phyloP scores from a whole-genome alignment of 139 green algal species.

The Zygnema cylindricum region DNA sequence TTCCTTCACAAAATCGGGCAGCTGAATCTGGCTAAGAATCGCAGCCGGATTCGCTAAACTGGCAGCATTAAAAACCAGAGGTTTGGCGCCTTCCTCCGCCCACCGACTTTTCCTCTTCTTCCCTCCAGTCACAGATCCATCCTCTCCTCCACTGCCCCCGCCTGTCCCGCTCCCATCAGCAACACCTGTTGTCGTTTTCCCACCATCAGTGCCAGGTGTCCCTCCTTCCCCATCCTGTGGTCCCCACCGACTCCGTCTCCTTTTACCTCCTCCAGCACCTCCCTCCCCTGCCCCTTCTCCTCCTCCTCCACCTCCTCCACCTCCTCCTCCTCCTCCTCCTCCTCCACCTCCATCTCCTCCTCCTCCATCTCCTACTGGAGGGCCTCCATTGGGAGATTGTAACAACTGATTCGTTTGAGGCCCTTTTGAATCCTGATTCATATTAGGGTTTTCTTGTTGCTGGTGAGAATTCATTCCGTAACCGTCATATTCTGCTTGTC shows the following conservation, averaged over 20 bases:
- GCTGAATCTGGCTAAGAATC: conserved; percentile 48
- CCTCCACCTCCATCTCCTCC: conserved; percentile 14
- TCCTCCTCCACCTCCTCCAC: conserved; percentile 24
- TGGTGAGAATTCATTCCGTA: background rate
- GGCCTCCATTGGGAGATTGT: background rate
- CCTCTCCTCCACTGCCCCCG: conserved; percentile 24
- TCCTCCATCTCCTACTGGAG: background rate
- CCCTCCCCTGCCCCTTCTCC: conserved; percentile 33
- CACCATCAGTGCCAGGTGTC: background rate
- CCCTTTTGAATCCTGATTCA: background rate
- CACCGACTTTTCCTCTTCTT: conserved; percentile 68
- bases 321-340: conserved; percentile 42
- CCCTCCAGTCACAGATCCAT: conserved; percentile 6
- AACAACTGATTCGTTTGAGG: background rate
- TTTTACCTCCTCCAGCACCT: conserved; percentile 25
- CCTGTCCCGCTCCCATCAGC: background rate
- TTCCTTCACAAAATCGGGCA: conserved; percentile 65
- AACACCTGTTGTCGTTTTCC: background rate
- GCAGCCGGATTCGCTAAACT: conserved; percentile 30
- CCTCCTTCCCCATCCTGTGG: conserved; percentile 31
- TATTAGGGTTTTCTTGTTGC: background rate
- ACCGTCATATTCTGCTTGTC: background rate
- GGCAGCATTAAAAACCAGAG: background rate
- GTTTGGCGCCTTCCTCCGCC: background rate
- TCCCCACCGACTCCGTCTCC: conserved; percentile 52